Percentiles rank a stretch among this genome's conserved stretches.
Evolutionary conservation across 768 basidiomycete species (phyloP).

Genomic region (Psilocybe sp.): DNA sequence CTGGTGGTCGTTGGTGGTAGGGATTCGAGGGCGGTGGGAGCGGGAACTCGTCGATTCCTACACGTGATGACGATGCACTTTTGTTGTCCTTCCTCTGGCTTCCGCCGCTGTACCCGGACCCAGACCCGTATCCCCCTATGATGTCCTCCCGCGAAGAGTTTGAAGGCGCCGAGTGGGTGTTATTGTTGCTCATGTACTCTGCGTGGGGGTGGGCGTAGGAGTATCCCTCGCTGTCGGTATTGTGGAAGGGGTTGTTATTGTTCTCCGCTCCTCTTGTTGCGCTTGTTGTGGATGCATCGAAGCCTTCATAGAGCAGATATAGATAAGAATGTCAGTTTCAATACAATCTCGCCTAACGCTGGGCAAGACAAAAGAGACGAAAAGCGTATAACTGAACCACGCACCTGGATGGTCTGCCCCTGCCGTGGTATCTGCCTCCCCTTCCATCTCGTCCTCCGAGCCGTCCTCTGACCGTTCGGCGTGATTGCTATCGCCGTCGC

Average conservation of each 20-base stretch:
- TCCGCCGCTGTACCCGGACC: constrained; percentile 10
- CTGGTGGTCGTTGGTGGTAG: constrained; percentile 19
- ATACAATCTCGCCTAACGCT: too few species aligned
- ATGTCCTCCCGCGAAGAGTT: too few species aligned
- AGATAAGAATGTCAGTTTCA: too few species aligned
- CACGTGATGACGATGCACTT: constrained; percentile 27
- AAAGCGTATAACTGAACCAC: background rate
- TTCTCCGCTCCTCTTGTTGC: constrained; percentile 9
- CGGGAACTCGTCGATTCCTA: constrained; percentile 51
- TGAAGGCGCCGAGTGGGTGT: too few species aligned
- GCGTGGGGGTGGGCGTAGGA: constrained; percentile 2
- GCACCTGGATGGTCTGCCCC: constrained; percentile 19
- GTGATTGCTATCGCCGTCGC: too few species aligned
- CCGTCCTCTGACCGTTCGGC: too few species aligned
- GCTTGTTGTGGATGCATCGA: too few species aligned
- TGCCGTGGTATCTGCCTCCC: constrained; percentile 39
- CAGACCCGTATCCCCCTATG: too few species aligned
- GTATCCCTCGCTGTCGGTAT: too few species aligned
- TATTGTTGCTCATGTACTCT: constrained; percentile 16
- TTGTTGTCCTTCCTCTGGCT: constrained; percentile 18
- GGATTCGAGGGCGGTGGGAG: constrained; percentile 38
- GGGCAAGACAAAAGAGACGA: too few species aligned
- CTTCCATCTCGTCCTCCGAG: constrained; percentile 32
- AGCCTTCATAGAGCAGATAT: too few species aligned
- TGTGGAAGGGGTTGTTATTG: constrained; percentile 12